Conservation (phyloP, 441 rosid species). For the Aleurites moluccanus region DNA sequence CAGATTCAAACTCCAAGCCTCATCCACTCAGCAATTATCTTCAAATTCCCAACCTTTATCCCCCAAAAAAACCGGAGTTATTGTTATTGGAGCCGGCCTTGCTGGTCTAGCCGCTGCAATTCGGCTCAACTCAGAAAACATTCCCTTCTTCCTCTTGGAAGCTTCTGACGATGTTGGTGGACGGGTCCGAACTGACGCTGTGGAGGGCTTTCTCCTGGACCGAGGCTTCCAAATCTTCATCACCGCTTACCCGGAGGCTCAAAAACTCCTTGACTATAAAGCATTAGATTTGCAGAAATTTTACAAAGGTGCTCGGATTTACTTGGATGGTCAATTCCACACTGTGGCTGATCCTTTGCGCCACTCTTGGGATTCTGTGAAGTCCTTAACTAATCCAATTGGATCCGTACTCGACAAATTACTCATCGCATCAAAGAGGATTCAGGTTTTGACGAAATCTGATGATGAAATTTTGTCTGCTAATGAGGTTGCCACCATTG, state of each 20-base stretch:
- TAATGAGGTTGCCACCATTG: constrained; percentile 52
- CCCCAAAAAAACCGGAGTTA: constrained; percentile 36
- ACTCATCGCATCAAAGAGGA: constrained; percentile 64
- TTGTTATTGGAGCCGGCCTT: constrained; percentile 81
- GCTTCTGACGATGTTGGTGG: constrained; percentile 87
- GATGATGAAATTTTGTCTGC: constrained; percentile 49
- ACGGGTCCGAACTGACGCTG: constrained; percentile 74
- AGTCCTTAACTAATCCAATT: constrained; percentile 68
- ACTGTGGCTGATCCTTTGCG: constrained; percentile 85
- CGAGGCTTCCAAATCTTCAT: constrained; percentile 96
- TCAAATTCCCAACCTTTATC: not conserved
- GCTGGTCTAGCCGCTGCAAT: constrained; percentile 89
- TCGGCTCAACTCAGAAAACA: constrained; percentile 47
- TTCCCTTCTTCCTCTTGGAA: constrained; percentile 74
- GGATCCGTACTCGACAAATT: constrained; percentile 74
- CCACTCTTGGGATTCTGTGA: constrained; percentile 63
- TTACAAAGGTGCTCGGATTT: constrained; percentile 79
- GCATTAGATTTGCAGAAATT: constrained; percentile 44
- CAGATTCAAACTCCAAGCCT: constrained; percentile 24
- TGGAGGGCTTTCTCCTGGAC: constrained; percentile 81
- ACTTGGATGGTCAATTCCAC: constrained; percentile 59
- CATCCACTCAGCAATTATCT: constrained; percentile 20
- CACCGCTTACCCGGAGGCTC: constrained; percentile 89
- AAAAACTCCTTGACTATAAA: constrained; percentile 60
- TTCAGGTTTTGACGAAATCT: constrained; percentile 52